Evolutionary conservation across 805 yeast species (phyloP).

Genomic region (Saccharomycopsis sp.): DNA sequence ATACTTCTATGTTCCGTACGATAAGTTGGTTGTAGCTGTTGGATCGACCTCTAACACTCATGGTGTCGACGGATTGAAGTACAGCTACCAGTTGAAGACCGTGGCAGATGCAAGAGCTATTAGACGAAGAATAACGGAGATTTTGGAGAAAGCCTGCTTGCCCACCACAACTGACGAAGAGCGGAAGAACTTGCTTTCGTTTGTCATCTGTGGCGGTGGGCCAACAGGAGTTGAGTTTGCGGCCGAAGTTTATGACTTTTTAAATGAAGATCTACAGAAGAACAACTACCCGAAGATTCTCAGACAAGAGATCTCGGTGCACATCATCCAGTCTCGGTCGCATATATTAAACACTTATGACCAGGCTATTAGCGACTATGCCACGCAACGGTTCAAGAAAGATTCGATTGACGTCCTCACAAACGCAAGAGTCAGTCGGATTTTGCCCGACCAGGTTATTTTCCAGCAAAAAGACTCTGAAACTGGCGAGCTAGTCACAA

Average conservation of each 20-base stretch:
- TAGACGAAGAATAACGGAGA: conserved; percentile 46
- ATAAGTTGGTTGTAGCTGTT: conserved; percentile 60
- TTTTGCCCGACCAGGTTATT: conserved; percentile 49
- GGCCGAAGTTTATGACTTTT: conserved; percentile 59
- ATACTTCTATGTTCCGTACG: conserved; percentile 62
- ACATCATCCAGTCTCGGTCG: conserved; percentile 61
- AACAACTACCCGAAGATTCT: conserved; percentile 49
- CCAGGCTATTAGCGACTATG: conserved; percentile 56
- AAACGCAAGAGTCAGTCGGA: conserved; percentile 56
- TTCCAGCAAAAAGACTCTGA: conserved; percentile 44
- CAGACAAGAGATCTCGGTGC: conserved; percentile 59
- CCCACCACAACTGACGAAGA: conserved; percentile 61
- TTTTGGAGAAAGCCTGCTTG: conserved; percentile 55
- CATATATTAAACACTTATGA: conserved; percentile 66
- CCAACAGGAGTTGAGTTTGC: conserved; percentile 74
- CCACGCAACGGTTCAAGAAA: conserved; percentile 54
- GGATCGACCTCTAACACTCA: conserved; percentile 66
- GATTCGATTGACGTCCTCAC: conserved; percentile 59
- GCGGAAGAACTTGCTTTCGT: conserved; percentile 51
- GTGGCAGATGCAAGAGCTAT: conserved; percentile 58
- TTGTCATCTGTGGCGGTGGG: conserved; percentile 68
- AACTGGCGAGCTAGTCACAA: conserved; percentile 35
- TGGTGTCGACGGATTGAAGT: conserved; percentile 62
- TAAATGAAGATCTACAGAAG: conserved; percentile 56
- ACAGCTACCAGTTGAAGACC: conserved; percentile 56